phyloP scores from a whole-genome alignment of 2,329 filamentous ascomycete genomes.

The Phialemoniopsis sp. region DNA sequence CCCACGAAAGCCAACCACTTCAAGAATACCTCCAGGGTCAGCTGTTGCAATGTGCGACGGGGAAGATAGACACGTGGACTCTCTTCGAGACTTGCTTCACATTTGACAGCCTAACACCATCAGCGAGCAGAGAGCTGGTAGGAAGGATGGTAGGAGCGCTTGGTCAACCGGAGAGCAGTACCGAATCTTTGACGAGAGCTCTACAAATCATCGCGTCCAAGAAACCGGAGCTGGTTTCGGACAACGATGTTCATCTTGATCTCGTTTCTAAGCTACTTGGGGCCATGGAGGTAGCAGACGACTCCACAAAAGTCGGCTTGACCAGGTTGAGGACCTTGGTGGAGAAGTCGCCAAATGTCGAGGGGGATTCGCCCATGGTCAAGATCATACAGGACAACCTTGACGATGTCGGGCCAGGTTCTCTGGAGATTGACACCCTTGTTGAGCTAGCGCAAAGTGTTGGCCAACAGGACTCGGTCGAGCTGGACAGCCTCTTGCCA shows the following conservation, averaged over 20 bases:
- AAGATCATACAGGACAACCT: slow-evolving; percentile 53
- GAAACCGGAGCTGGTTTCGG: slow-evolving; percentile 36
- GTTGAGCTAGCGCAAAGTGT: slow-evolving; percentile 41
- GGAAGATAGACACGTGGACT: slow-evolving; percentile 29
- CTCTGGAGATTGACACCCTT: slow-evolving; percentile 50
- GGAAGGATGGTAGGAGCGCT: slow-evolving; percentile 19
- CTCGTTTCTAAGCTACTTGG: slow-evolving; percentile 50
- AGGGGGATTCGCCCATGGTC: slow-evolving; percentile 38
- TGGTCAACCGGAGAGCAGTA: slow-evolving; percentile 10
- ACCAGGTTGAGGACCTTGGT: slow-evolving; percentile 36
- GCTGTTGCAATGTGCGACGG: slow-evolving; percentile 31
- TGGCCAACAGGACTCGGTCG: slow-evolving; percentile 24
- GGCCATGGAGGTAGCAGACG: slow-evolving; percentile 45
- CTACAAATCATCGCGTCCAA: slow-evolving; percentile 44
- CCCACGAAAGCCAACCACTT: slow-evolving; percentile 31
- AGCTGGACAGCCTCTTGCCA: slow-evolving; percentile 54
- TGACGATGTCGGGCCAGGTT: slow-evolving; percentile 40
- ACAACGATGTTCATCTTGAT: slow-evolving; percentile 39
- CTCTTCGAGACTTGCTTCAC: slow-evolving; percentile 44
- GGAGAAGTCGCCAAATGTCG: slow-evolving; percentile 27
- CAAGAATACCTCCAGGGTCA: slow-evolving; percentile 42
- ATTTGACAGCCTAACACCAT: slow-evolving; percentile 32
- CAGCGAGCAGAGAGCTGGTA: slow-evolving; percentile 21
- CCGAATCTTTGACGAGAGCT: slow-evolving; percentile 31
- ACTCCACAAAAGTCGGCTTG: slow-evolving; percentile 26